Evolutionary conservation across 2,329 filamentous ascomycete genomes (phyloP).

Genomic region (Paramyrothecium sp.): DNA sequence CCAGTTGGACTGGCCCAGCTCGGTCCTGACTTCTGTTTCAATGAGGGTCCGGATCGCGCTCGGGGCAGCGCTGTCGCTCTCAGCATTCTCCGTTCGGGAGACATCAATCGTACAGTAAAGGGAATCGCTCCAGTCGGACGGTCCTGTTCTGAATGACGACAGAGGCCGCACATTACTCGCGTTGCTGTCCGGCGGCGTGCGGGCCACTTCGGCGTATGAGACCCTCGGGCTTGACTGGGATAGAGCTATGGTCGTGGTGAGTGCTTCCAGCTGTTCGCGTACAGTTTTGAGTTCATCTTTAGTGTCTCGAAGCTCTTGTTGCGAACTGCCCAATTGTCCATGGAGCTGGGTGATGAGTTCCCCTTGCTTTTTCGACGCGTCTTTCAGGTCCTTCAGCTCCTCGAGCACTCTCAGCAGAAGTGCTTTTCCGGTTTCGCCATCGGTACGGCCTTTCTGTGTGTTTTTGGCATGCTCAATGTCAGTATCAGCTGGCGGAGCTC

Average conservation of each 20-base stretch:
- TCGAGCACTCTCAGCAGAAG: too few relatives aligned
- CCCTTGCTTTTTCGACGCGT: background rate
- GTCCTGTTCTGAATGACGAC: background rate
- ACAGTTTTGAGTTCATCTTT: background rate
- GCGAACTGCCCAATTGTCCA: background rate
- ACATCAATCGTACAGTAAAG: slow-evolving; percentile 4
- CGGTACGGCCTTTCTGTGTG: background rate
- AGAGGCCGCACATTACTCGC: background rate
- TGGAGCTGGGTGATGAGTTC: background rate
- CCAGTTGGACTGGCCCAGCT: slow-evolving; percentile 4
- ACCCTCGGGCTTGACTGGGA: background rate
- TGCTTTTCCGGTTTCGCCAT: too few relatives aligned
- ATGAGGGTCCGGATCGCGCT: background rate
- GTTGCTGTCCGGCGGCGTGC: background rate
- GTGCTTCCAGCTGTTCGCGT: slow-evolving; percentile 3
- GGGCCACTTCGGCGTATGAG: slow-evolving; percentile 2
- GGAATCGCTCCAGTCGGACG: background rate
- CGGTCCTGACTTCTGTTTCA: slow-evolving; percentile 1
- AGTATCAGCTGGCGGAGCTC: background rate
- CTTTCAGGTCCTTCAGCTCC: too few relatives aligned
- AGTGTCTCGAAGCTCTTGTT: background rate
- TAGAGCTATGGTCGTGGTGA: background rate
- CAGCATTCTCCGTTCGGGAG: too few relatives aligned
- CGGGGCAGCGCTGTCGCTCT: background rate
- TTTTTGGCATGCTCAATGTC: background rate